Percentiles rank a stretch among this genome's conserved stretches.
Evolutionary conservation across 805 yeast species (phyloP).

Genomic region (Martiniozyma abietophila): DNA sequence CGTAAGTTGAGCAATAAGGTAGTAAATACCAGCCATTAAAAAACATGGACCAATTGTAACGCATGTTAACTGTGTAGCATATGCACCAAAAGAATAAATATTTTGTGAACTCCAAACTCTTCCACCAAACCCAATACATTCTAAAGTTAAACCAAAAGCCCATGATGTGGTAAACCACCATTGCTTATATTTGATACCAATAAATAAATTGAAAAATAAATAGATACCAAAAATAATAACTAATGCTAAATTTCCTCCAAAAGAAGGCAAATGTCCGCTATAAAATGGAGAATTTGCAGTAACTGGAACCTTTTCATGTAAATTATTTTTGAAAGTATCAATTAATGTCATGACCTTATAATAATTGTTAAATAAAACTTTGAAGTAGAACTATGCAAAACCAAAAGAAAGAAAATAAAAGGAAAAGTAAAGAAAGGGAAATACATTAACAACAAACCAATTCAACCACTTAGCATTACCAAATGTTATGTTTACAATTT

Average conservation of each 20-base stretch:
- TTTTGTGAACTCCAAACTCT: conserved; percentile 39
- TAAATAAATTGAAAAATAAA: conserved; percentile 30
- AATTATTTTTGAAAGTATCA: too few species aligned
- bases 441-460: too few species aligned
- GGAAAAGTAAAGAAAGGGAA: too few species aligned
- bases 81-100: conserved; percentile 29
- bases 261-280: conserved; percentile 38
- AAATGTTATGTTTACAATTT: too few species aligned
- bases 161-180: conserved; percentile 59
- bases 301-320: too few species aligned
- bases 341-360: too few species aligned
- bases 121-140: conserved; percentile 60
- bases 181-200: conserved; percentile 41
- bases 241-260: conserved; percentile 50
- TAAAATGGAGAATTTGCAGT: too few species aligned
- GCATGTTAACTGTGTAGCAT: conserved; percentile 54
- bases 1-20: conserved; percentile 53
- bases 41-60: conserved; percentile 76
- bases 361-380: too few species aligned
- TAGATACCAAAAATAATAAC: conserved; percentile 44
- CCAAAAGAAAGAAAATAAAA: too few species aligned
- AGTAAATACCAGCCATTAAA: conserved; percentile 75
- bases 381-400: too few species aligned
- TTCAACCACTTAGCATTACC: too few species aligned
- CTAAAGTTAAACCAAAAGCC: conserved; percentile 46